Evolutionary conservation across 2,329 filamentous ascomycete genomes (phyloP), one percentile per base, ranked within the genome.

Genomic region (Penicillium psychrosexuale): DNA sequence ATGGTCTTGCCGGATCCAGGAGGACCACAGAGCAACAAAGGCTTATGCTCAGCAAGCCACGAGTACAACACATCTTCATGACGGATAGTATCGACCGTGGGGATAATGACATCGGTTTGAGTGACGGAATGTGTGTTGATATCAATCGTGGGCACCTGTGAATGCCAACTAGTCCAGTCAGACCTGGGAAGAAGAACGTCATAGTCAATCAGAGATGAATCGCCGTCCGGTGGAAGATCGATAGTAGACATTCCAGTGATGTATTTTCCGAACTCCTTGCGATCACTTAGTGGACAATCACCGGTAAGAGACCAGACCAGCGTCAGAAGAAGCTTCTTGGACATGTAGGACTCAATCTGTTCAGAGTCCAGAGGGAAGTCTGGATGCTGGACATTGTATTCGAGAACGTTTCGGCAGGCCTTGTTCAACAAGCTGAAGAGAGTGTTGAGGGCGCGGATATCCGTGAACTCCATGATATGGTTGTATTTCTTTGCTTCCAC

Each of bases 11-110:
- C 94, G 48, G 94, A 99, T 78, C 94, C 94, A 55, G 94, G 94
- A 70, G 94, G 95, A 73, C 94, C 95, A 72, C 94, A 99, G 15
- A 99, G 87, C 49, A 99, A 80, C 17, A 99, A 81, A 12, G 95
- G 94, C 78, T 99, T 99, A 72, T 99, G 94, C 73, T 99, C 94
- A 15, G 95, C 94, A 42, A 99, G 84, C 94, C 94, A 99, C 3
- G 95, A 99, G 78, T 99, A 99, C 15, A 99, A 82, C n/a, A 99
- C 90, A 75, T 97, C 94, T 73, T 99, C 94, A 66, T 99, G 94
- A 30, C 94, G 90, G 42, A 99, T 89, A 28, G 95, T 99, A 72
- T 99, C 94, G 47, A 99, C 80, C 0, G 94, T 99, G 1, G 94
- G 95, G 68, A 99, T 99, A 58, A 99, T 94, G 38, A 97, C 90